Conservation (phyloP, 768 basidiomycete genomes). For the Termitomyces sp. region DNA sequence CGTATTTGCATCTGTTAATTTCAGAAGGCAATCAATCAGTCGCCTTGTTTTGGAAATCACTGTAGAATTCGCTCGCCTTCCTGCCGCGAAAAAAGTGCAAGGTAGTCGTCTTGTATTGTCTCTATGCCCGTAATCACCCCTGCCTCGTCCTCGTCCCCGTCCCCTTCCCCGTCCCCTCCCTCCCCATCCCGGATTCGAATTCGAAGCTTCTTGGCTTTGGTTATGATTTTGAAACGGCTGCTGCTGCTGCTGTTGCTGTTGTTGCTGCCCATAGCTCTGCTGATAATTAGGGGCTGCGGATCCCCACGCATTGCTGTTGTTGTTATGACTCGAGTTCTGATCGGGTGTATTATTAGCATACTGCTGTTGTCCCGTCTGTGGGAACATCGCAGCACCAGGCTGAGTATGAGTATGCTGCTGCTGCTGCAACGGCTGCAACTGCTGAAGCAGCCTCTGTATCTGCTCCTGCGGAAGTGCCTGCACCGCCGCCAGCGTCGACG, state of each 20-base stretch:
- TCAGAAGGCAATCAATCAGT: constrained; percentile 37
- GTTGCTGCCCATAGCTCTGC: constrained; percentile 50
- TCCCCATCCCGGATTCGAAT: constrained; percentile 38
- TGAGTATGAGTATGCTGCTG: constrained; percentile 7
- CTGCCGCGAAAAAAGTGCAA: constrained; percentile 87
- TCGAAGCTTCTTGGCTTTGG: constrained; percentile 9
- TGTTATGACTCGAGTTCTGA: constrained; percentile 21
- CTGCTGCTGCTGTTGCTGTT: constrained; percentile 27
- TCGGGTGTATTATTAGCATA: constrained; percentile 11
- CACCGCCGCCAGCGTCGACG: constrained; percentile 37
- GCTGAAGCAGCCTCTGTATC: constrained; percentile 55
- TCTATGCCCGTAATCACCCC: constrained; percentile 53
- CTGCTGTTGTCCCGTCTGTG: constrained; percentile 2
- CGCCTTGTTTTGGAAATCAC: constrained; percentile 31
- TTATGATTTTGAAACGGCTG: constrained; percentile 43
- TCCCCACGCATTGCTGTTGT: constrained; percentile 16
- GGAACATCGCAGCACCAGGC: constrained; percentile 14
- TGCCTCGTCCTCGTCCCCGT: constrained; percentile 43
- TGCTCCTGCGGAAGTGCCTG: constrained; percentile 51
- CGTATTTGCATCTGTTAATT: constrained; percentile 80
- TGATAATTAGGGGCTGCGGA: constrained; percentile 12
- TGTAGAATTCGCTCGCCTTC: constrained; percentile 72
- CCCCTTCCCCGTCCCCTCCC: constrained; percentile 58
- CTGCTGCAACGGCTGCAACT: constrained; percentile 22
- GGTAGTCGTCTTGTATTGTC: constrained; percentile 74